Percentiles rank a stretch among this genome's conserved stretches.
Conservation (phyloP, 345 rosid genomes). For the Corchorus capsularis region DNA sequence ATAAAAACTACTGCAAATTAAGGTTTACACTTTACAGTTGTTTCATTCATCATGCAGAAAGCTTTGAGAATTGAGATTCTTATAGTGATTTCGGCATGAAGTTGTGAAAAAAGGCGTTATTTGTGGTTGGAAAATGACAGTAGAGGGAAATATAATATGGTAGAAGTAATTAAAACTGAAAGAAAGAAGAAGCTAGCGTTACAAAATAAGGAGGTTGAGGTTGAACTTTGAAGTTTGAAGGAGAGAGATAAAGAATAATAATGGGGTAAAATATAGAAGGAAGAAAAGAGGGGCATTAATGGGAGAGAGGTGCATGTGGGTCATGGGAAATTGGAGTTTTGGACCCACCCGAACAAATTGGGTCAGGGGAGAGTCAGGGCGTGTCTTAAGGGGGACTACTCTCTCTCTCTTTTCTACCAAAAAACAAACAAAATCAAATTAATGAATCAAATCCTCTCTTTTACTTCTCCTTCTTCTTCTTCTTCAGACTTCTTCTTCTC, state of each 20-base stretch:
- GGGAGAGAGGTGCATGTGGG: constrained; percentile 31
- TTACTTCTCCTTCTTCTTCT: neutral
- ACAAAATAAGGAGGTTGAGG: neutral
- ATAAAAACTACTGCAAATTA: too few species aligned
- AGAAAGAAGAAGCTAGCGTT: neutral
- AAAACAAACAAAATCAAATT: neutral
- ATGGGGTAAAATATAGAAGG: neutral
- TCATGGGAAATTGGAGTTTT: constrained; percentile 38
- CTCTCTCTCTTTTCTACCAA: constrained; percentile 12
- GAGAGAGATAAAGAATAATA: neutral
- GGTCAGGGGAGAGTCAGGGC: constrained; percentile 47
- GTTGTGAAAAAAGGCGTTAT: constrained; percentile 23
- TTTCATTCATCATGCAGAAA: neutral
- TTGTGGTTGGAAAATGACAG: constrained; percentile 27
- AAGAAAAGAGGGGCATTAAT: neutral
- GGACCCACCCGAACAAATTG: constrained; percentile 38
- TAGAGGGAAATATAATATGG: neutral
- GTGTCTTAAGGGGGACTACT: constrained; percentile 57
- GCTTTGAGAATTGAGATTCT: neutral
- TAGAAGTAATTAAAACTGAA: neutral
- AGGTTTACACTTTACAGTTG: too few species aligned
- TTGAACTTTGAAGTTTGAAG: neutral
- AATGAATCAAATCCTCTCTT: neutral
- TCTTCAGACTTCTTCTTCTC: neutral
- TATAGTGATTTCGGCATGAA: too few species aligned